Evolutionary conservation across 495 filamentous ascomycete species (phyloP), one percentile per base, ranked within the genome.

Genomic region (Penicillium roqueforti): DNA sequence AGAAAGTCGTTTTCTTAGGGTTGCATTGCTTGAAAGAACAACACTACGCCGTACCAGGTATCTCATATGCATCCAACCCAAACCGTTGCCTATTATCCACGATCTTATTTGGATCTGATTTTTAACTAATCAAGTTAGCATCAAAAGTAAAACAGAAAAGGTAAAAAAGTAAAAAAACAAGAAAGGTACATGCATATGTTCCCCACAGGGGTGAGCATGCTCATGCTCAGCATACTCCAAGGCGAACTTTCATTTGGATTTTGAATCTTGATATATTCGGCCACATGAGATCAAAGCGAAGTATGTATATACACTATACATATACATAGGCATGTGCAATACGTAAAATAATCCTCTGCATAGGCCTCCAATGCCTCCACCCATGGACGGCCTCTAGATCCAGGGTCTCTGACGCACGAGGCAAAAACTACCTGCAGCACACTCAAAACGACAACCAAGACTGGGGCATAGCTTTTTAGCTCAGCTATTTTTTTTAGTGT

Each of bases 391-490:
- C 59, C 60, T 62, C 64, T 61, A 61, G 57, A 65, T 68, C 55
- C 58, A 67, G 64, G 64, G 64, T 68, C 59, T 63, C 62, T 66
- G 59, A 68, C 64, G 65, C 64, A 62, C 66, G 64, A 65, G 64
- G 64, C 64, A 67, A 65, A 65, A 65, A 67, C 59, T 62, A 65
- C 64, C 61, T 67, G 64, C 64, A 67, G 64, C 58, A 60, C 46
- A 29, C 64, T 67, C 64, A 65, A 67, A 67, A 67, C 64, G 64
- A 65, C 56, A 56, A 65, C 40, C 42, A 51, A 41, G 44, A 58
- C 55, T 57, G 55, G 57, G 60, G 58, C 55, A 28, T 53, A 39
- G 48, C 56, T 56, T 57, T 55, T 58, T 59, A 54, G 34, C 57
- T 52, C 50, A 10, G 28, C 9, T 2, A 49, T 8, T 49, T 54